Base-by-base conservation (phyloP, 805 yeast species). In the Lachancea sp. region DNA sequence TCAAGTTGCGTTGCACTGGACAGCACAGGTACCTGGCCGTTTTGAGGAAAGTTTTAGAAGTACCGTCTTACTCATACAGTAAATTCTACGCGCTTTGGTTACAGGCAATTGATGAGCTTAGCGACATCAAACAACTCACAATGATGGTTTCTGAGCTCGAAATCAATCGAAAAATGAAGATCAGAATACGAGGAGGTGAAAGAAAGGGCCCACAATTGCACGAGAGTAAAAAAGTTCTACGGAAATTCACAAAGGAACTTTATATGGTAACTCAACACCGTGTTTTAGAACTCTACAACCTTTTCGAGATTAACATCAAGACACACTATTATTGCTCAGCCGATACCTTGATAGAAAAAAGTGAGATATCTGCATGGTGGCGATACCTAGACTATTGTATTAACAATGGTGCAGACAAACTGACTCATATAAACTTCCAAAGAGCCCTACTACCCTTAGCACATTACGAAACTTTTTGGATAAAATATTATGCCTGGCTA, bases 151-250 rank as follows among this genome's bases (percentile, higher is more conserved):
- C 58, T 2, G 44, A 52, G 24, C 51, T 46, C 4, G 64, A 55
- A n/a, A 39, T 58, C 23, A 16, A 33, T 23, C 50, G 48, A 15
- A 52, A 50, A 42, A 36, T 58, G 24, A 54, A 56, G 32, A 45
- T 57, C 3, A 51, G 55, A 28, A 29, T 48, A 3, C 29, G 49
- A 17, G 45, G 37, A 30, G 36, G 40, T 11, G 55, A 56, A 3
- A 54, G 65, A 42, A 49, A 48, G 29, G 65, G 65, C 42, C 53
- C 60, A 8, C 45, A 66, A 3, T 52, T 77, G 8, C 40, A 45
- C 5, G 64, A 60, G 15, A 52, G 66, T 7, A 59, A 66, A 36
- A 46, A 46, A 26, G 44, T 45, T 12, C 46, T 67, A 15, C 53
- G 42, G 29, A 55, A 60, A 34, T 45, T 50, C 25, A 49, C 63